A percentile compares a stretch with the other conserved stretches of the same genome.
Evolutionary conservation across 176 grass and related monocot genomes (phyloP).

Genomic region (Urochloa ruziziensis): DNA sequence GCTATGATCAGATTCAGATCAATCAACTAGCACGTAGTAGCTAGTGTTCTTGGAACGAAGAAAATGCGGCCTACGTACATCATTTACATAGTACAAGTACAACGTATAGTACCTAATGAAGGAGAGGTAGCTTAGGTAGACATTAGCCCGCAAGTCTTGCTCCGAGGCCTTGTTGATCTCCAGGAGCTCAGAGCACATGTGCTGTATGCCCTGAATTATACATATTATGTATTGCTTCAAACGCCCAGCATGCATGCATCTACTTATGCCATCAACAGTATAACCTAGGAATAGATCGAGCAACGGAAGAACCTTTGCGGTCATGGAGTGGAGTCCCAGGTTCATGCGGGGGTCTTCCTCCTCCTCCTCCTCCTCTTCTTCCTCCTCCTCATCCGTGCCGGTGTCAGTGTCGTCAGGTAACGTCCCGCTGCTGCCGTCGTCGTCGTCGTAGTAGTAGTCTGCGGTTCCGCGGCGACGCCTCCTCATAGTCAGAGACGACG

Average conservation of each 20-base stretch:
- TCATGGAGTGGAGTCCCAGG: slow-evolving; percentile 39
- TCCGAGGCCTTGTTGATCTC: slow-evolving; percentile 62
- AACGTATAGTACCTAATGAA: slow-evolving; percentile 35
- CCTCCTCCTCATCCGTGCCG: neutral
- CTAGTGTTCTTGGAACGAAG: too few species aligned
- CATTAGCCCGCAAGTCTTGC: slow-evolving; percentile 45
- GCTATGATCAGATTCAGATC: too few species aligned
- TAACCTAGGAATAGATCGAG: too few species aligned
- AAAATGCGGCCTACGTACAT: too few species aligned
- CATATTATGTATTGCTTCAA: too few species aligned
- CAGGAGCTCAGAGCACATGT: slow-evolving; percentile 59
- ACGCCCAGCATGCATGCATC: neutral
- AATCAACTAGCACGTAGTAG: too few species aligned
- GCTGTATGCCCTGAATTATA: slow-evolving; percentile 47
- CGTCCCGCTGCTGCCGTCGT: neutral
- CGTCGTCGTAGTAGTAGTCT: neutral
- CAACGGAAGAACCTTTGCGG: slow-evolving; percentile 27
- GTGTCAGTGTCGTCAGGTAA: neutral
- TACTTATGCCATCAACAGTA: too few species aligned
- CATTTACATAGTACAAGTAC: too few species aligned
- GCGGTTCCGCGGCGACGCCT: neutral
- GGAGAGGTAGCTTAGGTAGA: slow-evolving; percentile 41
- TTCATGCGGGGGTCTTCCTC: neutral
- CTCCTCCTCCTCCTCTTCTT: neutral
- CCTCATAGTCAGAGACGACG: neutral